Conservation (phyloP, 179 eudicot genomes). For the Silene noctiflora region DNA sequence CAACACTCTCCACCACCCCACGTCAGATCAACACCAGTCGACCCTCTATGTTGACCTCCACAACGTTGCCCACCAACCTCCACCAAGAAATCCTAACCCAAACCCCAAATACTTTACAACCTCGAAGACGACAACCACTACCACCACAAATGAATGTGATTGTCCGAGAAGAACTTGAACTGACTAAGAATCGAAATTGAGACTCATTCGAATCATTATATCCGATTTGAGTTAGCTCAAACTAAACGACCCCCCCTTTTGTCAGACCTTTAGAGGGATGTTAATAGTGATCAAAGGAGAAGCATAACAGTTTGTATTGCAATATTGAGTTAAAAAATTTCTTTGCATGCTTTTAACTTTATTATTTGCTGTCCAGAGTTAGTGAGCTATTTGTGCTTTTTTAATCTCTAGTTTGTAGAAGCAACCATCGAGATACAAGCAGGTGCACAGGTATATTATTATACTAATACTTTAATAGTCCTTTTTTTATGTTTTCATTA, state of each 20-base stretch:
- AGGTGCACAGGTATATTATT: constrained; percentile 46
- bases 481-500: background rate
- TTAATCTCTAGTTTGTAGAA: constrained; percentile 77
- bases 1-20: no score
- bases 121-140: no score
- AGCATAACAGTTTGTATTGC: constrained; percentile 5
- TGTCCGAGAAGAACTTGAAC: background rate
- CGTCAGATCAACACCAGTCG: no score
- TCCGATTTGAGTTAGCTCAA: background rate
- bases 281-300: background rate
- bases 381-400: background rate
- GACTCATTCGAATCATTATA: background rate
- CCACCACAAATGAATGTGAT: no score
- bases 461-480: background rate
- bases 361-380: constrained; percentile 10
- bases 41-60: no score
- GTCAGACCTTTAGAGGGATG: background rate
- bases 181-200: background rate
- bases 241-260: background rate
- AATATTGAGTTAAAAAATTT: background rate
- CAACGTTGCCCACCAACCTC: no score
- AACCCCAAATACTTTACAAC: no score
- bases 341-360: background rate
- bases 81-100: no score
- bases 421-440: constrained; percentile 67